Percentiles rank a stretch among this genome's conserved stretches.
phyloP scores from a whole-genome alignment of 192 early-diverging fungal species.

The Paraglomus occultum region DNA sequence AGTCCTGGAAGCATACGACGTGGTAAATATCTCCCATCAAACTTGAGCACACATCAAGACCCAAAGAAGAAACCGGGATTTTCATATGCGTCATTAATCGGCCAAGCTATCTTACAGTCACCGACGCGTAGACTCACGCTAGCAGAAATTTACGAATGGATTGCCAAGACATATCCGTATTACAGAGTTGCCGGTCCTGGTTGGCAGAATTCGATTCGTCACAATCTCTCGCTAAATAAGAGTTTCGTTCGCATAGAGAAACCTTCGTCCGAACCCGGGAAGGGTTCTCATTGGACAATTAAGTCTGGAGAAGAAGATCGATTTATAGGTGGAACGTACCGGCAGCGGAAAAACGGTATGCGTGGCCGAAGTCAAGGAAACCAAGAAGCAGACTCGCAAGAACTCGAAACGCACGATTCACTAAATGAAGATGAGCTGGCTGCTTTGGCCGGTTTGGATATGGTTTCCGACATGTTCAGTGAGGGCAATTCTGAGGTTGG shows the following conservation, averaged over 20 bases:
- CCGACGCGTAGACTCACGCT: not conserved
- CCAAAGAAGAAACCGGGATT: conserved; percentile 2
- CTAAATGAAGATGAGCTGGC: no score
- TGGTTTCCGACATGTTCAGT: no score
- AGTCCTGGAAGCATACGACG: no score
- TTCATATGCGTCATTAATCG: conserved; percentile 20
- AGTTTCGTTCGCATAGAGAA: conserved; percentile 76
- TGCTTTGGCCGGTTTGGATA: no score
- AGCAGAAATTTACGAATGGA: conserved; percentile 18
- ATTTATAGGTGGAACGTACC: not conserved
- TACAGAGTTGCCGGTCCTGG: not conserved
- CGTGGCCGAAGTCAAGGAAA: no score
- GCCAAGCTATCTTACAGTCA: not conserved
- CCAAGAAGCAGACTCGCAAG: no score
- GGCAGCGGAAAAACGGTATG: no score
- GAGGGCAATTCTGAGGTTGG: no score
- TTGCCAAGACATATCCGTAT: conserved; percentile 16
- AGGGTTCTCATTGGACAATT: conserved; percentile 66
- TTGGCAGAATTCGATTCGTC: conserved; percentile 80
- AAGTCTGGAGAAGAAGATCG: conserved; percentile 38
- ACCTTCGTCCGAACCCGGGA: conserved; percentile 64
- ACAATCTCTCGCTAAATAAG: conserved; percentile 85
- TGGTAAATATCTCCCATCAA: no score
- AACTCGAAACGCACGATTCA: no score
- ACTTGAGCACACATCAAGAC: not conserved